Base-by-base conservation (phyloP, 305 asterid species). In the Fraxinus baroniana region DNA sequence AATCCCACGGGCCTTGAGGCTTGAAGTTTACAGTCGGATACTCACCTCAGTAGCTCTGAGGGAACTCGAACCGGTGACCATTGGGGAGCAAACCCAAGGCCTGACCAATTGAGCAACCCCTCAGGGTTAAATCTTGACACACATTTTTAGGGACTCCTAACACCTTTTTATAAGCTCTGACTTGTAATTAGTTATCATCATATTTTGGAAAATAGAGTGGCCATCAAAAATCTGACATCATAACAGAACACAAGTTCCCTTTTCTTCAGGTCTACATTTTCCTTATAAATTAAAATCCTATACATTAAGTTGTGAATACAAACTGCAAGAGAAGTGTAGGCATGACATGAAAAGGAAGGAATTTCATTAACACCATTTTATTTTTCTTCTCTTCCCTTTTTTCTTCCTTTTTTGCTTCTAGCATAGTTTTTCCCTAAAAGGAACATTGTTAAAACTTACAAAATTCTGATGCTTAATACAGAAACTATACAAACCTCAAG, bases 401-500 rank as follows among this genome's bases (percentile, higher is more conserved):
- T 32, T 15, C 24, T 30, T 20, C 24, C 6, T 71, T 68, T 28
- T 68, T 68, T 7, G 73, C 33, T 64, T 64, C 5, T 3, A 68
- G 32, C 2, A 13, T 68, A 15, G 75, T 68, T 5, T 28, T 71
- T 79, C 15, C 76, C 75, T 28, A 1, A 33, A 77, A 76, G 5
- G 15, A 30, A 75, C 44, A 78, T 8, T 17, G 2, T n/a, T 4
- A 55, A 62, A 55, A 36, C 26, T 37, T 20, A 39, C 33, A 24
- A 78, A 82, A 15, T 24, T 49, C 39, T 32, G 24, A 71, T 71
- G 44, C 75, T 32, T 24, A 28, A 82, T n/a, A 75, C 26, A 76
- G 83, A 81, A 44, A 87, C 57, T 26, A 83, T 39, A 89, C 93
- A 52, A 76, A 96, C 98, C 99, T 96, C 98, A 79, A 96, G 88